These are phyloP conservation scores for Ramaria sp. DNA, from an alignment of 768 basidiomycete genomes.

Conservation along the genomic window DNA sequence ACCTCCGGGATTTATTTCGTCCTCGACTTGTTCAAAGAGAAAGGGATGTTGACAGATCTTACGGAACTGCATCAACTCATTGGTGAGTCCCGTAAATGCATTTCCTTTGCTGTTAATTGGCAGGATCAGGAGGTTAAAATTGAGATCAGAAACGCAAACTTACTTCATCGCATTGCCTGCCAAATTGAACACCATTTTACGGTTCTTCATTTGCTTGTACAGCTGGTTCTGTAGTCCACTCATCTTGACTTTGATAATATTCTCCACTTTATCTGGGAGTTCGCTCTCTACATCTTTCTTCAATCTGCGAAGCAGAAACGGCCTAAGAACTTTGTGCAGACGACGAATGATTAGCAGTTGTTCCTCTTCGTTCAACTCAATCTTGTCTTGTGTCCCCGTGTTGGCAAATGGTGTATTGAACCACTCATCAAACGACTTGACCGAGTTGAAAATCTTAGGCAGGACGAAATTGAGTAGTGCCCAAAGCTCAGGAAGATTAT, in stretches of 20 bases:
- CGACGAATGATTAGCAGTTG: conserved; percentile 94
- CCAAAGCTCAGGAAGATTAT: conserved; percentile 95
- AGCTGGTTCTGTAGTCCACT: conserved; percentile 83
- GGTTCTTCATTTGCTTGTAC: conserved; percentile 97
- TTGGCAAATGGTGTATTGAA: conserved; percentile 99
- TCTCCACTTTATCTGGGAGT: conserved; percentile 94
- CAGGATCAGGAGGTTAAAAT: conserved; percentile 2
- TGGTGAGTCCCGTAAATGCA: conserved; percentile 83
- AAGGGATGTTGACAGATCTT: conserved; percentile 99
- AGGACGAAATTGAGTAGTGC: conserved; percentile 90
- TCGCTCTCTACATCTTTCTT: conserved; percentile 97
- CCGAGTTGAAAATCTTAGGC: conserved; percentile 96
- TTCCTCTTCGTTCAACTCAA: conserved; percentile 99
- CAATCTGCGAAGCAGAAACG: conserved; percentile 83
- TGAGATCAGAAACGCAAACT: conserved; percentile 16
- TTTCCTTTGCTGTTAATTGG: conserved; percentile 41
- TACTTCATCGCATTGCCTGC: conserved; percentile 74
- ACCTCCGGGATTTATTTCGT: conserved; percentile 78
- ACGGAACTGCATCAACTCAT: conserved; percentile 94
- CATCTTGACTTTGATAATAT: conserved; percentile 95
- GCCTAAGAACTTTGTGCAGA: conserved; percentile 88
- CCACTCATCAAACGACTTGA: conserved; percentile 99
- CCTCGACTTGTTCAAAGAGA: conserved; percentile 91
- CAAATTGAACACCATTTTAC: conserved; percentile 69
- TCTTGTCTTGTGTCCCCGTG: conserved; percentile 96